Evolutionary conservation across 257 asterid species (phyloP).

Genomic region (Capsicum baccatum): DNA sequence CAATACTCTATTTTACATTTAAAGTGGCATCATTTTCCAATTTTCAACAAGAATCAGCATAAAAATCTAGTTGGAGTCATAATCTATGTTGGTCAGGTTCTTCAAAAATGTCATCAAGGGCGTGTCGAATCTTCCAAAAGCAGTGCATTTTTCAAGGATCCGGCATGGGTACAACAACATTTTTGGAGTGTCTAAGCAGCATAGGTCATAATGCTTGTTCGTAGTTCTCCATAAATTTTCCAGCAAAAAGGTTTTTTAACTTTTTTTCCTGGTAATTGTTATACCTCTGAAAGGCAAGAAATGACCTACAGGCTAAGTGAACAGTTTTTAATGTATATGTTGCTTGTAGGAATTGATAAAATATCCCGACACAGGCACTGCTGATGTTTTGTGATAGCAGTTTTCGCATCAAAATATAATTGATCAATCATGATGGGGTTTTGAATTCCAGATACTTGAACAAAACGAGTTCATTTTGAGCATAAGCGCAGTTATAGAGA

Average conservation of each 20-base stretch:
- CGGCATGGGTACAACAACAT: too few species aligned
- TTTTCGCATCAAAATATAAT: slow-evolving; percentile 32
- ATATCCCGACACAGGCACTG: slow-evolving; percentile 30
- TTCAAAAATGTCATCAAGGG: too few species aligned
- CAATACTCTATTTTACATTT: background rate
- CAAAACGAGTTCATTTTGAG: background rate
- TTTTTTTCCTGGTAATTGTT: slow-evolving; percentile 13
- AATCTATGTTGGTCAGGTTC: too few species aligned
- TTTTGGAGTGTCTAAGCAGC: too few species aligned
- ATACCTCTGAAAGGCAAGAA: slow-evolving; percentile 27
- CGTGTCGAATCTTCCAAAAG: too few species aligned
- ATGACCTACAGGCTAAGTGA: slow-evolving; percentile 32
- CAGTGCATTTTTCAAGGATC: too few species aligned
- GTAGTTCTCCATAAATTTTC: background rate
- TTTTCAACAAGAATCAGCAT: background rate
- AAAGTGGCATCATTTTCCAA: background rate
- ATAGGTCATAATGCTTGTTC: background rate
- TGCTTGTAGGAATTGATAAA: slow-evolving; percentile 32
- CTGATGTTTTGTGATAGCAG: background rate
- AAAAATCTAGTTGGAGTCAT: background rate
- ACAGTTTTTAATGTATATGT: slow-evolving; percentile 29
- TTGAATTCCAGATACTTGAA: slow-evolving; percentile 23
- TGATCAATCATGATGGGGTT: slow-evolving; percentile 41
- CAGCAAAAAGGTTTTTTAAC: background rate
- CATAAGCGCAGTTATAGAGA: background rate